Base-by-base conservation (phyloP, 768 basidiomycete species). In the Gymnopilus junonius region DNA sequence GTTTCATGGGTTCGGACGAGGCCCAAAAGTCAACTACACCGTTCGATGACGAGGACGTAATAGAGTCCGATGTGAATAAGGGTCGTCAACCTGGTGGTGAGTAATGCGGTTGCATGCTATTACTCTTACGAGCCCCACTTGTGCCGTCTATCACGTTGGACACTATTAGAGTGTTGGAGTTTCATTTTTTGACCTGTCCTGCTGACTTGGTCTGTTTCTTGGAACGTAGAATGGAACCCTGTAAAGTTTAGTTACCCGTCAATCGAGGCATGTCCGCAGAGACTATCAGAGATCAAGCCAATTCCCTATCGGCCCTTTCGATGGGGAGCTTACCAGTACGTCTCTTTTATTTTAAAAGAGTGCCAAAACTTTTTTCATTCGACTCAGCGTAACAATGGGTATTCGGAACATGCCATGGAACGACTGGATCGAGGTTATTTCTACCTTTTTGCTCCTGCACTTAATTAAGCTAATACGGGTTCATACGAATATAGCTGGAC, bases 391-490 rank as follows among this genome's bases (percentile, higher is more conserved):
- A 42, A 91, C 87, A 32, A 91, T 90, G 87, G 88, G 85, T 64
- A 84, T 89, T 67, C 83, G 86, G 39, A 75, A 70, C 53, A 90
- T 92, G 88, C 78, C 77, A 8, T 92, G 87, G 86, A 80, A 82
- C 40, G 85, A 88, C 57, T 92, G 90, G 91, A 85, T 92, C 48
- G 88, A 91, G 77, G 87, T 87, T n/a, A 31, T 50, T 62, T 34
- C 35, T 39, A 12, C 17, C 2, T 25, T 15, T 14, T 1, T 27
- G 20, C 50, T 31, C n/a, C 73, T 62, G 51, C 25, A n/a, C 37
- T 61, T 51, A 20, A 56, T n/a, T 31, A 31, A 20, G 40, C 27
- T 61, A 31, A 48, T 50, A n/a, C 17, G 23, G 1, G n/a, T 20
- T 34, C 43, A 29, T 55, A 53, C 51, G 12, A 34, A 58, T 23